Base-by-base conservation (phyloP, 805 yeast genomes). In the Wickerhamomyces xylosicus region DNA sequence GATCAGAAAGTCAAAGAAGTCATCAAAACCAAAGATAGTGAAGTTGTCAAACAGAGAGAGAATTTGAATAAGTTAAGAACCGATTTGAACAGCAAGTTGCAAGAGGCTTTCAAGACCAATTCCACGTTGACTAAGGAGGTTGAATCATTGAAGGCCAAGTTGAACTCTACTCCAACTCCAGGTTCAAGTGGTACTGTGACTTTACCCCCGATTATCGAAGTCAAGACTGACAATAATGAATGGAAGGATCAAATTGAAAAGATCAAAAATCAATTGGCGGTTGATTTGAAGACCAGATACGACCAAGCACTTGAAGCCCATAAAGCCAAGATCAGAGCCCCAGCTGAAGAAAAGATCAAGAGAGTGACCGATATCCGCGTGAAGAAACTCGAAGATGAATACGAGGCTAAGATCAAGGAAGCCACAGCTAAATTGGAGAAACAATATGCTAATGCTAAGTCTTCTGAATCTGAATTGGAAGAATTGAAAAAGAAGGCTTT, bases 241-340 rank as follows among this genome's bases (percentile, higher is more conserved):
- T 40, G 59, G 36, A 52, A 51, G 34, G 43, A 44, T 10, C 54
- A 56, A 32, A 44, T 55, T 22, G 40, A 37, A 2, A 37, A 38
- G 13, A 40, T 60, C 13, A 54, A 56, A 20, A 56, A 54, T 27
- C 48, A 47, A 17, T 46, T 57, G 20, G 52, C 55, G 25, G 42
- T 34, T 2, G 54, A 64, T 20, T 39, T 57, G 10, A 39, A 36
- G 13, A 37, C 37, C 15, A 41, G 36, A 19, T 45, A 57, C 40
- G 45, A 54, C 39, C 47, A 37, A 17, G 56, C 54, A 11, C 35
- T 45, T 10, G 52, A 55, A 22, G 50, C 46, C 3, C 38, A 41
- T 37, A 64, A 61, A 40, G 55, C 46, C 17, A 54, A 52, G 36
- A 44, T 66, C n/a, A 57, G 69, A 39, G 64, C 58, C 1, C 64